Conservation (phyloP, 1,284 basidiomycete species). For the Ustilago cynodontis region DNA sequence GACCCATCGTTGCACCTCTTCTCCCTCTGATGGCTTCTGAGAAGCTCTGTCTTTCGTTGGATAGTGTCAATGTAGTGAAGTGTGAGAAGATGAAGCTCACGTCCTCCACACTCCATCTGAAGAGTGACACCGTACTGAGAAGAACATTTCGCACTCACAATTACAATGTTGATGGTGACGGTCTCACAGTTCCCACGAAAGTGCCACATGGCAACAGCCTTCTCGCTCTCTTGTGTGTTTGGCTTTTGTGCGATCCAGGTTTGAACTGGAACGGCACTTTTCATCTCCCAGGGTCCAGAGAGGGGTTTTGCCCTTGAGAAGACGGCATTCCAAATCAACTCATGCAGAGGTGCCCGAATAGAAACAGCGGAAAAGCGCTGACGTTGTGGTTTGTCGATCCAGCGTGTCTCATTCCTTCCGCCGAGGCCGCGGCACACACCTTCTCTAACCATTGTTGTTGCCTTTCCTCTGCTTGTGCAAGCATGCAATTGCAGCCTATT, state of each 20-base stretch:
- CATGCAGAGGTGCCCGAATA: constrained; percentile 3
- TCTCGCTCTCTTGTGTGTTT: neutral
- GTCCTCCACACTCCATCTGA: neutral
- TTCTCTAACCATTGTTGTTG: constrained; percentile 4
- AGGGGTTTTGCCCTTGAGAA: neutral
- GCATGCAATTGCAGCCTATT: neutral
- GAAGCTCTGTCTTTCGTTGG: neutral
- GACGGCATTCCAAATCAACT: neutral
- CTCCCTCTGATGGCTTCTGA: neutral
- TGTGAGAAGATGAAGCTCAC: neutral
- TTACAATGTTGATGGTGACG: neutral
- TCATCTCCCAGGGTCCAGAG: neutral
- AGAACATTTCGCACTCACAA: neutral
- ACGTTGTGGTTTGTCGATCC: constrained; percentile 3
- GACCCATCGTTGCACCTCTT: constrained; percentile 73
- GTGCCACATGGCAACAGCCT: neutral
- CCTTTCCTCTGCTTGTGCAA: neutral
- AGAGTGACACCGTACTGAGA: neutral
- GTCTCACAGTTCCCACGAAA: neutral
- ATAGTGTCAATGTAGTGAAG: too few relatives aligned
- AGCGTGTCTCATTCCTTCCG: constrained; percentile 3
- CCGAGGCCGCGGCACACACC: constrained; percentile 7
- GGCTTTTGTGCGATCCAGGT: neutral
- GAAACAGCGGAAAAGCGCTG: constrained; percentile 2
- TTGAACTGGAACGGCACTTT: too few relatives aligned